A percentile compares a stretch with the other conserved stretches of the same genome.
Evolutionary conservation across 176 grass and related monocot species (phyloP).

Genomic region (Panicum miliaceum): DNA sequence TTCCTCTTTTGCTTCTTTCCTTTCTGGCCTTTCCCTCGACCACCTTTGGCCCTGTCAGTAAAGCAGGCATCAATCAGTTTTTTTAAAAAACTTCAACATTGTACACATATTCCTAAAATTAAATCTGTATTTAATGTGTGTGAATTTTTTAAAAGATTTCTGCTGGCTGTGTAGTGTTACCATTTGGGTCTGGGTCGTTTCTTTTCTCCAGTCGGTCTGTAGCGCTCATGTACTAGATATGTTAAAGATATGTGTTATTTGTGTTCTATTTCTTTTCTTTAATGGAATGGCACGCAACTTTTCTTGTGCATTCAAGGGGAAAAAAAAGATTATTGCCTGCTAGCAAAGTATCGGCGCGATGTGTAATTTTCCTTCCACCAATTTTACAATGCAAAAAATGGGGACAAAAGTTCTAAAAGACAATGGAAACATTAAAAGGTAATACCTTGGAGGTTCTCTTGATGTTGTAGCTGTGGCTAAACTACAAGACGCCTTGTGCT

Average conservation of each 20-base stretch:
- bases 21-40: constrained; percentile 49
- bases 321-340: not conserved
- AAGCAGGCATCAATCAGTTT: not conserved
- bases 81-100: not conserved
- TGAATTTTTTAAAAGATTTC: not conserved
- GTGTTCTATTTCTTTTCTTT: not conserved
- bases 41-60: constrained; percentile 43
- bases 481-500: constrained; percentile 60
- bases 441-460: constrained; percentile 53
- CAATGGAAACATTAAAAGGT: not conserved
- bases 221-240: not conserved
- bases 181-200: not conserved
- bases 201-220: not conserved
- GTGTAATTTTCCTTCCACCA: not conserved
- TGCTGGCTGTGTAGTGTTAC: not conserved
- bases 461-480: constrained; percentile 40
- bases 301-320: not conserved
- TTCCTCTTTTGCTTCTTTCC: constrained; percentile 64
- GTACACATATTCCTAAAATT: not conserved
- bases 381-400: constrained; percentile 1
- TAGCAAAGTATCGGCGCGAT: not conserved
- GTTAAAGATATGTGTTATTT: too few relatives aligned
- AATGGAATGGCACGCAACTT: not conserved
- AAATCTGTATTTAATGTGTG: not conserved
- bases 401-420: constrained; percentile 10